Evolutionary conservation across 495 filamentous ascomycete species (phyloP).

Genomic region (Aspergillus avenaceus): DNA sequence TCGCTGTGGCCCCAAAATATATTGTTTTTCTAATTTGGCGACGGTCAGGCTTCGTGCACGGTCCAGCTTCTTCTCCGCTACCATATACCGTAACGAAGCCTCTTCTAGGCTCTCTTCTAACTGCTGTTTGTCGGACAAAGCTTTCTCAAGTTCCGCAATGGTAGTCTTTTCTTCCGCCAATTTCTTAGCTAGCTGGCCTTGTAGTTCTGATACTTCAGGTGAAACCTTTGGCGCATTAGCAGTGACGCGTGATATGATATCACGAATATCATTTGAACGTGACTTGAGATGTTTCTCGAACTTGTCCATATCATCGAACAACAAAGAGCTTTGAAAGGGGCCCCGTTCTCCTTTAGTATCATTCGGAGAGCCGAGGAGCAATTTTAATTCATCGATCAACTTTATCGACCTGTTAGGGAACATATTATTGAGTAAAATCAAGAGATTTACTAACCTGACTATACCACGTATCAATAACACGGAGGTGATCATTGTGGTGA

Average conservation of each 20-base stretch:
- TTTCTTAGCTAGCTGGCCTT: slow-evolving; percentile 66
- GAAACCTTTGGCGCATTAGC: slow-evolving; percentile 40
- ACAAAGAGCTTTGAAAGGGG: slow-evolving; percentile 30
- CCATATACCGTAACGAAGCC: slow-evolving; percentile 85
- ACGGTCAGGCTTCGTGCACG: slow-evolving; percentile 80
- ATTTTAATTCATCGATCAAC: slow-evolving; percentile 81
- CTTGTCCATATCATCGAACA: slow-evolving; percentile 40
- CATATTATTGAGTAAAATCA: background rate
- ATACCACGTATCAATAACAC: slow-evolving; percentile 88
- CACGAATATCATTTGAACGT: slow-evolving; percentile 58
- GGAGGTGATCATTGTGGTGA: slow-evolving; percentile 87
- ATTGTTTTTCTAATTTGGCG: slow-evolving; percentile 89
- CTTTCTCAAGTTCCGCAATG: slow-evolving; percentile 68
- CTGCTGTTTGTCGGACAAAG: slow-evolving; percentile 74
- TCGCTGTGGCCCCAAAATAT: slow-evolving; percentile 60
- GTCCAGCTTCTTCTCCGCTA: slow-evolving; percentile 90
- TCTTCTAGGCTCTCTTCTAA: slow-evolving; percentile 77
- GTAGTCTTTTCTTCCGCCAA: slow-evolving; percentile 79
- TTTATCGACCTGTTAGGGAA: slow-evolving; percentile 34
- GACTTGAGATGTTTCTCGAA: slow-evolving; percentile 74
- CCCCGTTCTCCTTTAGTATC: slow-evolving; percentile 46
- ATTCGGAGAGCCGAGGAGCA: slow-evolving; percentile 56
- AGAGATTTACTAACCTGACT: slow-evolving; percentile 61
- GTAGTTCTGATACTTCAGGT: slow-evolving; percentile 66
- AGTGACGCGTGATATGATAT: slow-evolving; percentile 54